Conservation (phyloP, 768 basidiomycete species). For the Kwoniella mangroviensis region DNA sequence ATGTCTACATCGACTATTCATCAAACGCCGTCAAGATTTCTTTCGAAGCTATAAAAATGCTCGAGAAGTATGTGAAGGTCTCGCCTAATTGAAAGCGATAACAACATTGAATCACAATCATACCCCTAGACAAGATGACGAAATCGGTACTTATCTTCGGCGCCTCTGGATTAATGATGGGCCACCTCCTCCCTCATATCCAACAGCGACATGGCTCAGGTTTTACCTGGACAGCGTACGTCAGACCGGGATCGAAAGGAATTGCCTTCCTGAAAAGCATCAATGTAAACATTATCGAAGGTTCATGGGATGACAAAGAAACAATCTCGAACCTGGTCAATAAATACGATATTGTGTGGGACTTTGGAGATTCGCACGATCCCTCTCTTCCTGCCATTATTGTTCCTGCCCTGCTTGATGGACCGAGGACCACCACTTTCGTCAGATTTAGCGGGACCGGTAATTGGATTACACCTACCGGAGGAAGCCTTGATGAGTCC, state of each 20-base stretch:
- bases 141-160: background rate
- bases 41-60: too few species aligned
- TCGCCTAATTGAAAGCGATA: background rate
- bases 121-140: background rate
- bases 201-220: background rate
- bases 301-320: background rate
- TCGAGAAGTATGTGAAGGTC: too few species aligned
- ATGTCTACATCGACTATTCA: too few species aligned
- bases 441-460: background rate
- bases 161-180: background rate
- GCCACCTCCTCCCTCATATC: background rate
- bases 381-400: background rate
- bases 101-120: background rate
- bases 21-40: too few species aligned
- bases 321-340: background rate
- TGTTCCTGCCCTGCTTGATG: background rate
- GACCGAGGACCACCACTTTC: background rate
- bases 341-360: background rate
- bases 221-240: background rate
- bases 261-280: background rate
- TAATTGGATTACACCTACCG: background rate
- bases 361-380: background rate
- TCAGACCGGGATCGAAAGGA: background rate
- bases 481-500: background rate
- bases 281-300: background rate